phyloP scores from a whole-genome alignment of 768 basidiomycete species.

The Mycena venus region DNA sequence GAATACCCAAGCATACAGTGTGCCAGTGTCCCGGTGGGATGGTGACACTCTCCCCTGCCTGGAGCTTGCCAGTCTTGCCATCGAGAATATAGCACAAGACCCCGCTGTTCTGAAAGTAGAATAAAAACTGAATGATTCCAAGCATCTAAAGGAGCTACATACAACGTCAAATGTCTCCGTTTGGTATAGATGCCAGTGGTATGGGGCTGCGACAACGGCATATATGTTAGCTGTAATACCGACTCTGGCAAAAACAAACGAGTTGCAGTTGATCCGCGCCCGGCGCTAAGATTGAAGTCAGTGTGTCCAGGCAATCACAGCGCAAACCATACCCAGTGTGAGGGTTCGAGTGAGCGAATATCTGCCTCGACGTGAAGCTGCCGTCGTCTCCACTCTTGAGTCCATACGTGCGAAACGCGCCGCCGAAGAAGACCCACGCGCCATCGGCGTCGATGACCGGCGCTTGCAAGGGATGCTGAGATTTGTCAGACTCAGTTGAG shows the following conservation, averaged over 20 bases:
- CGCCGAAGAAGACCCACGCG: constrained; percentile 43
- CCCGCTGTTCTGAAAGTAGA: constrained; percentile 33
- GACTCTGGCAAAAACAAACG: constrained; percentile 23
- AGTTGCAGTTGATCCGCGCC: constrained; percentile 42
- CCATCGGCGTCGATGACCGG: constrained; percentile 39
- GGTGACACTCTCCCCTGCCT: constrained; percentile 37
- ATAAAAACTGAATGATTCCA: background rate
- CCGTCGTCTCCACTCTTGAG: constrained; percentile 28
- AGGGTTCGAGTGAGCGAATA: constrained; percentile 39
- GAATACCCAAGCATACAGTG: constrained; percentile 27
- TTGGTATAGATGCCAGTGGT: constrained; percentile 45
- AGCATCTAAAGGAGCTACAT: background rate
- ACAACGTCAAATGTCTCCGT: constrained; percentile 44
- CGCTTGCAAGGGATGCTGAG: constrained; percentile 34
- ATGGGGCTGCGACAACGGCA: constrained; percentile 34
- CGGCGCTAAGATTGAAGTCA: constrained; percentile 24
- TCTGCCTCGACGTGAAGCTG: constrained; percentile 37
- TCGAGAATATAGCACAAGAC: constrained; percentile 42
- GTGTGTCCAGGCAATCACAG: background rate
- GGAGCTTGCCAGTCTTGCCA: constrained; percentile 39
- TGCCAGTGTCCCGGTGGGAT: constrained; percentile 40
- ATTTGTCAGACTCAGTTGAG: background rate
- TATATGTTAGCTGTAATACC: background rate
- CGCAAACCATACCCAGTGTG: constrained; percentile 31
- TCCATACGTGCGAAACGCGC: constrained; percentile 40